These are phyloP conservation scores for Acanthamoeba triangularis DNA, from an alignment of 208 protist genomes.

Conservation along the genomic window DNA sequence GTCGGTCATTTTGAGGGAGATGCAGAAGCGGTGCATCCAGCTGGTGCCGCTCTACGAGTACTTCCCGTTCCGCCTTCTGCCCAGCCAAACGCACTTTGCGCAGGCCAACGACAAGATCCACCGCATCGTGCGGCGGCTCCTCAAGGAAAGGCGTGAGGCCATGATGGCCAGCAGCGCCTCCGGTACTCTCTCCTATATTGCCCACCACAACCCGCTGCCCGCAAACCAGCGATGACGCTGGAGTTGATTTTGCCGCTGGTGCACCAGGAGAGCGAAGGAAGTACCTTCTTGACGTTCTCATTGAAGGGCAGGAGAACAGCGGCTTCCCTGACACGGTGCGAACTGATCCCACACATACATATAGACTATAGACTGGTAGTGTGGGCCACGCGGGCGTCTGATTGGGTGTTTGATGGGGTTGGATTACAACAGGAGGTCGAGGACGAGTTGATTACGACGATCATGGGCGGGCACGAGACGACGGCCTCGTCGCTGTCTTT, in stretches of 20 bases:
- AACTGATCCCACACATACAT: too few species aligned
- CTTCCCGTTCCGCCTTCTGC: slow-evolving; percentile 56
- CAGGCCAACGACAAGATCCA: slow-evolving; percentile 67
- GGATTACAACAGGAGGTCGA: slow-evolving; percentile 70
- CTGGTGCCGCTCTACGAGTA: slow-evolving; percentile 46
- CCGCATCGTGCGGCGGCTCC: slow-evolving; percentile 22
- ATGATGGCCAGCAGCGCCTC: neutral
- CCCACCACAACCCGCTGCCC: too few species aligned
- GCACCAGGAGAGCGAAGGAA: neutral
- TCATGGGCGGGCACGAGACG: slow-evolving; percentile 71
- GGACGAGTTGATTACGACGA: slow-evolving; percentile 67
- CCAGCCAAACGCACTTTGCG: neutral
- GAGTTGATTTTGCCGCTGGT: too few species aligned
- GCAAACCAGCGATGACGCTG: too few species aligned
- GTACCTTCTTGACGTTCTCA: slow-evolving; percentile 37
- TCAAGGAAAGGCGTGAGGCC: neutral
- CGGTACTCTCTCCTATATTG: too few species aligned
- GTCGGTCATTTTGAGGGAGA: slow-evolving; percentile 24
- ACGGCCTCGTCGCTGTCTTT: slow-evolving; percentile 47
- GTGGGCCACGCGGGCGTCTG: too few species aligned
- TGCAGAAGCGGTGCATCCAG: slow-evolving; percentile 60
- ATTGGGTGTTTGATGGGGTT: too few species aligned
- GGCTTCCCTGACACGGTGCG: slow-evolving; percentile 54
- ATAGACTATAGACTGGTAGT: too few species aligned
- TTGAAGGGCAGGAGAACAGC: slow-evolving; percentile 24